These are phyloP conservation scores for Salix exigua DNA, from an alignment of 345 rosid genomes.

Conservation along the genomic window DNA sequence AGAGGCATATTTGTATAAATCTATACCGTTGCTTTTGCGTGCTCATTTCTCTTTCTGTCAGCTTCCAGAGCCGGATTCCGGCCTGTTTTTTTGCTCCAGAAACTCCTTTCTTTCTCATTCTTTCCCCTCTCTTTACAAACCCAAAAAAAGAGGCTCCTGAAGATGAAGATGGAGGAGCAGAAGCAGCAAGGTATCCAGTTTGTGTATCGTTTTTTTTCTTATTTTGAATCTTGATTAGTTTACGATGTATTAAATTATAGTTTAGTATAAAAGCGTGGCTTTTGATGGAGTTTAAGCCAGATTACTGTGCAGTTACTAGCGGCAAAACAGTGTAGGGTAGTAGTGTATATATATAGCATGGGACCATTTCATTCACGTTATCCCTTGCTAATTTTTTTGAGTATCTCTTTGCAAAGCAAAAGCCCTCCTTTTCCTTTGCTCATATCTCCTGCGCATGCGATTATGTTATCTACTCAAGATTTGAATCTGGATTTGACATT, in stretches of 20 bases:
- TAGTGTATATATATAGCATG: constrained; percentile 20
- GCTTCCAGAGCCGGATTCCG: constrained; percentile 50
- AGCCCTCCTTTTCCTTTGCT: not conserved
- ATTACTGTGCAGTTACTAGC: constrained; percentile 32
- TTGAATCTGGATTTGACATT: constrained; percentile 11
- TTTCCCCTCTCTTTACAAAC: not conserved
- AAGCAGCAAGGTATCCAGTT: not conserved
- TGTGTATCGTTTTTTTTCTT: not conserved
- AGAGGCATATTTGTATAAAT: constrained; percentile 57
- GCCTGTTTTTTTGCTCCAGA: constrained; percentile 32
- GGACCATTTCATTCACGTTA: constrained; percentile 46
- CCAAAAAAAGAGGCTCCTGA: not conserved
- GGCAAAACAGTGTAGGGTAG: constrained; percentile 13
- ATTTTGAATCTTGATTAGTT: constrained; percentile 11
- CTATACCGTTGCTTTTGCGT: constrained; percentile 77
- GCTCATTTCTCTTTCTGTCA: constrained; percentile 98
- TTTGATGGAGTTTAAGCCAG: constrained; percentile 34
- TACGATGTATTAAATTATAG: constrained; percentile 21
- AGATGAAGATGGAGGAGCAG: not conserved
- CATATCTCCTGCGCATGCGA: constrained; percentile 30
- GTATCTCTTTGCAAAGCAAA: not conserved
- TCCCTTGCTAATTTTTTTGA: constrained; percentile 8
- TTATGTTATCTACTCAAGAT: not conserved
- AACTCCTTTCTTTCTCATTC: not conserved
- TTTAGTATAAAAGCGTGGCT: constrained; percentile 41